Conservation (phyloP, 2,329 filamentous ascomycete species). For the Colletotrichum melonis region DNA sequence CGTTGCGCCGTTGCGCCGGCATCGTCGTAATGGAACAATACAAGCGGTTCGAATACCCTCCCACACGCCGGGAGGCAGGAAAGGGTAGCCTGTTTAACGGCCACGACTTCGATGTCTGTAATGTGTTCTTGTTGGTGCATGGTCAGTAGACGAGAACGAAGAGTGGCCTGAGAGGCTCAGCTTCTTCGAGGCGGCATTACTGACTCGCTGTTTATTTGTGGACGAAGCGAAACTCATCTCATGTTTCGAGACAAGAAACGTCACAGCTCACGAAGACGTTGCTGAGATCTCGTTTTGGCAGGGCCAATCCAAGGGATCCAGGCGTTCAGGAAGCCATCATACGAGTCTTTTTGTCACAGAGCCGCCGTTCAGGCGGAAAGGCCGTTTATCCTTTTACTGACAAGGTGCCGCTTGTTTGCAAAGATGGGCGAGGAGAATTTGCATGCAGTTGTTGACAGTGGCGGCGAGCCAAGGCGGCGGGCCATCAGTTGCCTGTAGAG, state of each 20-base stretch:
- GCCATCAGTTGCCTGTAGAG: neutral
- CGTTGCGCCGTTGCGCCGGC: conserved; percentile 4
- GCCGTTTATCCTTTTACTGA: neutral
- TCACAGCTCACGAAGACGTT: conserved; percentile 7
- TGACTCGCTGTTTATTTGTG: conserved; percentile 30
- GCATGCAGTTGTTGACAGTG: neutral
- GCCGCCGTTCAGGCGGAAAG: neutral
- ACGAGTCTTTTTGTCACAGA: neutral
- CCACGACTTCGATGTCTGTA: neutral
- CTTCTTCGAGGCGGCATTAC: neutral
- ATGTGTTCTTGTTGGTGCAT: neutral
- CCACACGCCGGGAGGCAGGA: neutral
- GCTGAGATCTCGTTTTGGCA: neutral
- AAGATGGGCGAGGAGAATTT: neutral
- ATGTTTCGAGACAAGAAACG: conserved; percentile 31
- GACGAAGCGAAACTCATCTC: conserved; percentile 31
- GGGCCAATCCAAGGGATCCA: neutral
- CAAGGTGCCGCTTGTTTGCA: neutral
- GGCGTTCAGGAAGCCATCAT: neutral
- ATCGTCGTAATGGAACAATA: conserved; percentile 2
- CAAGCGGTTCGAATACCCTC: conserved; percentile 6
- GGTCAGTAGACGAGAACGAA: neutral
- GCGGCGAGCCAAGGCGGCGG: neutral
- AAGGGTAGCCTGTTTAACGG: conserved; percentile 6
- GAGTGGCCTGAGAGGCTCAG: neutral